These are phyloP conservation scores for Tricladium varicosporioides DNA, from an alignment of 2,329 filamentous ascomycete species.

Conservation along the genomic window DNA sequence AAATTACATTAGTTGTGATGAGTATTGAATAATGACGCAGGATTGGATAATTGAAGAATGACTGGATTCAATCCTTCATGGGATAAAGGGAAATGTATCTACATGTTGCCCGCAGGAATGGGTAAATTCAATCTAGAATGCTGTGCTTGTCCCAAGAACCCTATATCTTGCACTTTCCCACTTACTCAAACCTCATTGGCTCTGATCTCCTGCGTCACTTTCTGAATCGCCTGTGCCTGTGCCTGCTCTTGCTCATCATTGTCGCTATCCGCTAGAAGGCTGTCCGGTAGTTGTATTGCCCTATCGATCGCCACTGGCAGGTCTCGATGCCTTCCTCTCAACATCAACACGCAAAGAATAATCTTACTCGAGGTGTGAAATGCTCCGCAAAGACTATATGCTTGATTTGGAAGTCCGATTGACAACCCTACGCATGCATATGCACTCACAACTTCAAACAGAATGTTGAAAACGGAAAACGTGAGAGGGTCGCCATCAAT, in stretches of 20 bases:
- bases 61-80: no score
- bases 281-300: neutral
- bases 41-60: no score
- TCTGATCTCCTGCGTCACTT: neutral
- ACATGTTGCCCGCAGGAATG: no score
- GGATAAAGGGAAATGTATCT: no score
- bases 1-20: no score
- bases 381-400: neutral
- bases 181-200: neutral
- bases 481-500: neutral
- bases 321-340: neutral
- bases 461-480: conserved; percentile 1
- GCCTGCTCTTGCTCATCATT: neutral
- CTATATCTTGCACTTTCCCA: no score
- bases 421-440: conserved; percentile 1
- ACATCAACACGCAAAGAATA: neutral
- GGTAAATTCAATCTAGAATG: no score
- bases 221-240: neutral
- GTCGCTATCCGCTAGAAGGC: neutral
- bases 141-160: no score
- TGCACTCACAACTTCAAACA: neutral
- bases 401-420: neutral
- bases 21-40: no score
- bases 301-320: conserved; percentile 1
- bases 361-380: neutral